phyloP scores from a whole-genome alignment of 495 filamentous ascomycete genomes.

The Acidiella bohemica region DNA sequence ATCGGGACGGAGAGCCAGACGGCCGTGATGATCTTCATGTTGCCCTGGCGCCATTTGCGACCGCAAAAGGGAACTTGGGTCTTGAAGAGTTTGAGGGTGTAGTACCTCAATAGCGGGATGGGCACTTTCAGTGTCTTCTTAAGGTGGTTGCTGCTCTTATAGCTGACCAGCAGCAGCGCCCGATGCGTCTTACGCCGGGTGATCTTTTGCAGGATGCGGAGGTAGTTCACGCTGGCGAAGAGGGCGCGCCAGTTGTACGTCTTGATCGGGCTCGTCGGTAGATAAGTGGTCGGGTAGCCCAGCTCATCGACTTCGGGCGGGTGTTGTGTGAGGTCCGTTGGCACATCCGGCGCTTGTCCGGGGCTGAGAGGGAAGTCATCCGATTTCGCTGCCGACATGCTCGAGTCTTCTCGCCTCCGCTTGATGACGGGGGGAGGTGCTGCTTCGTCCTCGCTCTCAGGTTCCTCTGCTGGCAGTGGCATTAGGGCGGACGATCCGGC shows the following conservation, averaged over 20 bases:
- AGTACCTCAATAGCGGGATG: slow-evolving; percentile 72
- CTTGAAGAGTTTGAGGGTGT: slow-evolving; percentile 96
- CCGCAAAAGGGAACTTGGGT: slow-evolving; percentile 96
- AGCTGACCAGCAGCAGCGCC: slow-evolving; percentile 82
- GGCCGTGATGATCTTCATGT: slow-evolving; percentile 97
- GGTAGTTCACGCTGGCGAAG: slow-evolving; percentile 82
- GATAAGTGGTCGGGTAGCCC: slow-evolving; percentile 47
- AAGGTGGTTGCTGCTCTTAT: slow-evolving; percentile 80
- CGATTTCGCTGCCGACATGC: background rate
- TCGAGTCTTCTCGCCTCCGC: slow-evolving; percentile 25
- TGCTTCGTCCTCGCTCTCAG: slow-evolving; percentile 41
- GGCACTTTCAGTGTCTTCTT: slow-evolving; percentile 83
- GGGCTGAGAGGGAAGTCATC: background rate
- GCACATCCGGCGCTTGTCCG: slow-evolving; percentile 2
- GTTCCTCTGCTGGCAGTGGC: too few relatives aligned
- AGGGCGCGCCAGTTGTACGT: slow-evolving; percentile 88
- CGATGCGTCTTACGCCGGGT: slow-evolving; percentile 89
- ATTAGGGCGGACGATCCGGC: background rate
- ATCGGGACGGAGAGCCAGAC: slow-evolving; percentile 88
- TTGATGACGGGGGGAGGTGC: slow-evolving; percentile 61
- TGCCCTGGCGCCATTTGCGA: slow-evolving; percentile 92
- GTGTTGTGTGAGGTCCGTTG: slow-evolving; percentile 7
- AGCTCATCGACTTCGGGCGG: slow-evolving; percentile 82
- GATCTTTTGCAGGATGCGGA: slow-evolving; percentile 93
- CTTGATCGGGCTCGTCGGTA: slow-evolving; percentile 69